Evolutionary conservation across 768 basidiomycete genomes (phyloP).

Genomic region (Pilatotrama ljubarskyi): DNA sequence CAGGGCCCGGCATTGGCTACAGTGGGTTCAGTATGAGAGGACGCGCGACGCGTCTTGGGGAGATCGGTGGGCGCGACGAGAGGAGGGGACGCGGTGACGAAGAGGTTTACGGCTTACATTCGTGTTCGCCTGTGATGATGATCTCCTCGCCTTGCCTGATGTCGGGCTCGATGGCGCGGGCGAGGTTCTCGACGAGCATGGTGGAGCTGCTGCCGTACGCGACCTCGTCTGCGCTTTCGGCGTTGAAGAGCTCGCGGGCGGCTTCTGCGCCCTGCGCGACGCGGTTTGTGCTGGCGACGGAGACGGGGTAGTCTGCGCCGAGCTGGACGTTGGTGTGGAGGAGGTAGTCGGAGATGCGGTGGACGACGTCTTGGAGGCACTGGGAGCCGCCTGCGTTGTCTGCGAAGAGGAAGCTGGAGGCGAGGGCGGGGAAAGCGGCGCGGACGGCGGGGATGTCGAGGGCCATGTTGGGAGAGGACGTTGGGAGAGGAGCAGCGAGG

Average conservation of each 20-base stretch:
- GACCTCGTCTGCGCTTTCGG: constrained; percentile 60
- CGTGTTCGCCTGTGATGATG: constrained; percentile 78
- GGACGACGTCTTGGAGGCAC: constrained; percentile 53
- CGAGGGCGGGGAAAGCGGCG: constrained; percentile 62
- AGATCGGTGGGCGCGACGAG: no score
- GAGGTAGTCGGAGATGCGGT: constrained; percentile 67
- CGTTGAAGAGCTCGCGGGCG: constrained; percentile 64
- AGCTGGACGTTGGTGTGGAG: constrained; percentile 73
- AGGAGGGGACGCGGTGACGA: no score
- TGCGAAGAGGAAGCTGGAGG: constrained; percentile 61
- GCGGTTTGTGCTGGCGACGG: constrained; percentile 52
- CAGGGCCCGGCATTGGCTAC: constrained; percentile 75
- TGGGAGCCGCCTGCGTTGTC: constrained; percentile 82
- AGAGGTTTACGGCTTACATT: no score
- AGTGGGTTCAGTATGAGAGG: background rate
- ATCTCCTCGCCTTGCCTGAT: constrained; percentile 68
- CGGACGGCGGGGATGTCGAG: constrained; percentile 48
- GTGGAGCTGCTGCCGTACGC: constrained; percentile 69
- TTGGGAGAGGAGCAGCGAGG: background rate
- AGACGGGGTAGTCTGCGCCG: constrained; percentile 67
- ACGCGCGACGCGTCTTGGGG: no score
- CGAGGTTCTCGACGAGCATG: constrained; percentile 66
- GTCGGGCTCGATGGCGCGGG: constrained; percentile 56
- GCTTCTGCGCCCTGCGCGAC: constrained; percentile 49
- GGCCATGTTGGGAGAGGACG: background rate